Evolutionary conservation across 202 grass and related monocot species (phyloP), one percentile per base, ranked within the genome.

Genomic region (Hordeum pubiflorum): DNA sequence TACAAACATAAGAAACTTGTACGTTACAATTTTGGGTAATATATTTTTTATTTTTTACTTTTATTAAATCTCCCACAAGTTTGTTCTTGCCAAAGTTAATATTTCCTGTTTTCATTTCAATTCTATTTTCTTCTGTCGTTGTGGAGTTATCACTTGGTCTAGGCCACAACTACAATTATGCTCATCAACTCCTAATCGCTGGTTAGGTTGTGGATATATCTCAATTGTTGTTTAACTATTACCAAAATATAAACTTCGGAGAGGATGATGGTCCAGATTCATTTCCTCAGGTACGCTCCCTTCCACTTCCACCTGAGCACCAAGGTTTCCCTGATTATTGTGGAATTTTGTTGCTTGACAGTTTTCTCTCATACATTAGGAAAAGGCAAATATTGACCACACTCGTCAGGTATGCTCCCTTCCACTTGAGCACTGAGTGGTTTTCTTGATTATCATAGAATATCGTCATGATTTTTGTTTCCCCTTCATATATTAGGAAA

Each of bases 141-240:
- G 36, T 59, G 34, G 43, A 87, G 46, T 50, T 50, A 50, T 54
- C 50, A 54, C 17, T n/a, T 54, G 17, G 33, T 58, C 22, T 83
- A 58, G 9, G 60, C 67, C 27, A 1, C 18, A 21, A 14, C 39
- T 81, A 36, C 50, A 23, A 18, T 55, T 41, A 23, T 77, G 61
- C 62, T 83, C 44, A 82, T 84, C 22, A 75, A 34, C 65, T 63
- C 87, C 24, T 78, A 36, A 58, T 79, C 33, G 24, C 78, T 89
- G 26, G 32, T 83, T 84, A 97, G 94, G 84, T 89, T 41, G 81
- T 37, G 52, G 92, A 97, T 83, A 82, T 97, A 86, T 97, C 94
- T 37, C 78, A 92, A 21, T 62, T 92, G 84, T 65, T 97, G 58
- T 93, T 76, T 79, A 58, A 86, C 29, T 82, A 92, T 63, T 82